A percentile compares a stretch with the other conserved stretches of the same genome.
These are phyloP conservation scores for Sugiyamaella floridensis DNA, from an alignment of 805 yeast species.

Conservation along the genomic window DNA sequence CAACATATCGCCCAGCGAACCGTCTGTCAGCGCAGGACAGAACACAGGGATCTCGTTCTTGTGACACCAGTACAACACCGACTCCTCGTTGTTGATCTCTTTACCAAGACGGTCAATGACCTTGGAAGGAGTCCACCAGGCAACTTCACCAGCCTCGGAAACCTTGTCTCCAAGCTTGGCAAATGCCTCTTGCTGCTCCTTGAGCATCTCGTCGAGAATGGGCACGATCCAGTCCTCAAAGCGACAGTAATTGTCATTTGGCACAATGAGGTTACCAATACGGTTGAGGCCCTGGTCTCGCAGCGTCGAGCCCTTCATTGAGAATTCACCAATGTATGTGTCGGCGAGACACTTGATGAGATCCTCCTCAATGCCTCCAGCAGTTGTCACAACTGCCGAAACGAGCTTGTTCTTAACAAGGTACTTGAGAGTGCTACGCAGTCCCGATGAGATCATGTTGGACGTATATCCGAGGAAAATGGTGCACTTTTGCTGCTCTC, in stretches of 20 bases:
- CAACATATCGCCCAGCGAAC: constrained; percentile 97
- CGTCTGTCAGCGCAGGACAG: constrained; percentile 97
- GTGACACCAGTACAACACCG: constrained; percentile 97
- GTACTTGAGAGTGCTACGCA: constrained; percentile 82
- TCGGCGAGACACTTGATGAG: constrained; percentile 94
- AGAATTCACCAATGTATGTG: constrained; percentile 88
- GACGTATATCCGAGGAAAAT: constrained; percentile 96
- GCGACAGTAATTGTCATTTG: constrained; percentile 94
- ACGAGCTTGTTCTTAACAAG: constrained; percentile 92
- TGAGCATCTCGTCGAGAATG: constrained; percentile 73
- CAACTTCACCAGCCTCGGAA: constrained; percentile 53
- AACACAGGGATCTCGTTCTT: constrained; percentile 93
- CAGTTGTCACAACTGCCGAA: constrained; percentile 91
- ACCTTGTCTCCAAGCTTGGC: constrained; percentile 43
- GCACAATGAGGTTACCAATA: constrained; percentile 93
- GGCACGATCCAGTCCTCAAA: constrained; percentile 99
- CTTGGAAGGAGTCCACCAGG: constrained; percentile 88
- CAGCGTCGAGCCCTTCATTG: constrained; percentile 68
- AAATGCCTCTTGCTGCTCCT: constrained; percentile 75
- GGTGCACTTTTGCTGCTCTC: constrained; percentile 65
- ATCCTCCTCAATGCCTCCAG: constrained; percentile 98
- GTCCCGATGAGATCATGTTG: constrained; percentile 88
- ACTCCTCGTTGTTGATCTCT: constrained; percentile 88
- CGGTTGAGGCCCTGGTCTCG: constrained; percentile 97
- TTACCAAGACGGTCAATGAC: constrained; percentile 90